These are phyloP conservation scores for Fraxinus sp. DNA, from an alignment of 305 asterid species.

Conservation along the genomic window DNA sequence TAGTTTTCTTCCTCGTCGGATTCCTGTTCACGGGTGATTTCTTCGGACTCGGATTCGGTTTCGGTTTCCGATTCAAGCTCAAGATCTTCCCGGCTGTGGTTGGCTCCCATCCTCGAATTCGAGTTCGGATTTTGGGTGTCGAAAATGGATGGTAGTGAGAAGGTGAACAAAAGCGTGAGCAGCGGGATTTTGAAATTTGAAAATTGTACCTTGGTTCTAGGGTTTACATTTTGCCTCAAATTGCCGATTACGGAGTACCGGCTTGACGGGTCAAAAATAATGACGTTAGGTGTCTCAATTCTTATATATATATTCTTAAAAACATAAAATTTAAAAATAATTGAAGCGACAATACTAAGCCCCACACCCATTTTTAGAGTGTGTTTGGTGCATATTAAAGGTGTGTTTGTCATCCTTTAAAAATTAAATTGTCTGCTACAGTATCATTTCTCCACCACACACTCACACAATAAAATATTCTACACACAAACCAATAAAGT, in stretches of 20 bases:
- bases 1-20: conserved; percentile 35
- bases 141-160: not conserved
- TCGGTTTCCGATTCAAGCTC: conserved; percentile 81
- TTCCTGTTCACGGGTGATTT: conserved; percentile 17
- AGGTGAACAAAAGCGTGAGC: not conserved
- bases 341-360: too few relatives aligned
- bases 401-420: too few relatives aligned
- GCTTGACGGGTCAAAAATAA: not conserved
- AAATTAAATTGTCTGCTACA: too few relatives aligned
- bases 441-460: too few relatives aligned
- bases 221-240: not conserved
- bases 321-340: too few relatives aligned
- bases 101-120: conserved; percentile 64
- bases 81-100: conserved; percentile 71
- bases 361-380: too few relatives aligned
- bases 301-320: too few relatives aligned
- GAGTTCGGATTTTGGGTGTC: conserved; percentile 22
- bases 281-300: not conserved
- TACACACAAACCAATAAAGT: too few relatives aligned
- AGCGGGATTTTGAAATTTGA: conserved; percentile 48
- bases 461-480: too few relatives aligned
- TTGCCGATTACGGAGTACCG: not conserved
- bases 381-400: too few relatives aligned
- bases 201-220: not conserved
- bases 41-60: conserved; percentile 57